Conservation (phyloP, 2,329 filamentous ascomycete genomes). For the Xylariomycetidae sp. region DNA sequence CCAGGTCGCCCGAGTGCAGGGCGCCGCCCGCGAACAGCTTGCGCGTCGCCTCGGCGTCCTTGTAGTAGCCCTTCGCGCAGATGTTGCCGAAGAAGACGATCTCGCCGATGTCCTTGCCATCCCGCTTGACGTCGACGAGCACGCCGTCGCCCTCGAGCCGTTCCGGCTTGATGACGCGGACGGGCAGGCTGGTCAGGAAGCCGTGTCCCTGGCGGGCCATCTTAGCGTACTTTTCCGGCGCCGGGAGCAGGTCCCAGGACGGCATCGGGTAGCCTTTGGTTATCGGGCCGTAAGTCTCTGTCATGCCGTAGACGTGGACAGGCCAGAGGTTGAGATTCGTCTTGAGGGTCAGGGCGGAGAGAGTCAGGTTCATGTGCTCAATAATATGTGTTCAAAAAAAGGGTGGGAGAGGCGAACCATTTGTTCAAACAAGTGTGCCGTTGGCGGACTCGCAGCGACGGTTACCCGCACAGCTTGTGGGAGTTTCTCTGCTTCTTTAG, state of each 20-base stretch:
- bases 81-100: constrained; percentile 90
- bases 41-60: constrained; percentile 77
- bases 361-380: too few relatives aligned
- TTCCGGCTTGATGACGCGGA: constrained; percentile 71
- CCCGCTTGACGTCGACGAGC: constrained; percentile 61
- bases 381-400: too few relatives aligned
- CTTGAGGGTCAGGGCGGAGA: constrained; percentile 3
- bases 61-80: constrained; percentile 87
- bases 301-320: constrained; percentile 87
- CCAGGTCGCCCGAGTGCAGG: constrained; percentile 84
- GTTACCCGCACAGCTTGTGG: constrained; percentile 74
- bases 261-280: constrained; percentile 90
- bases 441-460: constrained; percentile 87
- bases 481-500: constrained; percentile 68
- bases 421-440: constrained; percentile 83
- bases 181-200: constrained; percentile 76
- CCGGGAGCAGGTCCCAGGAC: constrained; percentile 70
- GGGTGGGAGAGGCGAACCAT: constrained; percentile 56
- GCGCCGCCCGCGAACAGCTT: constrained; percentile 86
- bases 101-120: constrained; percentile 75
- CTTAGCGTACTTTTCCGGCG: constrained; percentile 73
- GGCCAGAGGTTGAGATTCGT: constrained; percentile 73
- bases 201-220: constrained; percentile 96
- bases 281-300: constrained; percentile 90
- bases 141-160: constrained; percentile 56